phyloP scores from a whole-genome alignment of 176 grass and related monocot species.

The Phoenix dactylifera region DNA sequence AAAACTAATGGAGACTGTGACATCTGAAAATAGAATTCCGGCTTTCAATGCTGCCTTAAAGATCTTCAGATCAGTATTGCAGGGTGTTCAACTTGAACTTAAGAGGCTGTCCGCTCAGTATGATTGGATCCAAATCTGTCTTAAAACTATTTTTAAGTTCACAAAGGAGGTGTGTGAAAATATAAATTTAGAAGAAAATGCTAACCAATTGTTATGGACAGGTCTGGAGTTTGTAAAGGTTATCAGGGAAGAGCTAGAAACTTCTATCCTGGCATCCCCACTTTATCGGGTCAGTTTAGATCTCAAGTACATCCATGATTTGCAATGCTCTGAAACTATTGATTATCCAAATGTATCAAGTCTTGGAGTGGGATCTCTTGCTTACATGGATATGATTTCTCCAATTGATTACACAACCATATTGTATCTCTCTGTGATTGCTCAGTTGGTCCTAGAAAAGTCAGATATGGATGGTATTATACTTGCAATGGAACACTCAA shows the following conservation, averaged over 20 bases:
- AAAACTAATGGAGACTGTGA: slow-evolving; percentile 31
- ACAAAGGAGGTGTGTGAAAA: slow-evolving; percentile 32
- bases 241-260: slow-evolving; percentile 34
- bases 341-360: slow-evolving; percentile 10
- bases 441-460: slow-evolving; percentile 25
- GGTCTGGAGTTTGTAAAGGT: slow-evolving; percentile 37
- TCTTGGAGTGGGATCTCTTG: slow-evolving; percentile 20
- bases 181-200: slow-evolving; percentile 23
- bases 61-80: slow-evolving; percentile 50
- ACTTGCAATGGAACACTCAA: slow-evolving; percentile 8
- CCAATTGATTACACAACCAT: slow-evolving; percentile 35
- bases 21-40: slow-evolving; percentile 23
- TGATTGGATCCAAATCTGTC: slow-evolving; percentile 21
- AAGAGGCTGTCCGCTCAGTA: slow-evolving; percentile 11
- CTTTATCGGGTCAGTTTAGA: slow-evolving; percentile 29
- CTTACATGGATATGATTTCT: slow-evolving; percentile 39
- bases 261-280: slow-evolving; percentile 30
- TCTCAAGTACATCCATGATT: slow-evolving; percentile 33
- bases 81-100: slow-evolving; percentile 42
- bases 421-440: slow-evolving; percentile 32
- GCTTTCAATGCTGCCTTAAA: slow-evolving; percentile 36
- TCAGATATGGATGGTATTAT: slow-evolving; percentile 14
- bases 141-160: slow-evolving; percentile 48
- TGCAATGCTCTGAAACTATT: slow-evolving; percentile 18
- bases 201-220: slow-evolving; percentile 25